Evolutionary conservation across 257 asterid genomes (phyloP), one percentile per base, ranked within the genome.

Genomic region (Osmanthus fragrans): DNA sequence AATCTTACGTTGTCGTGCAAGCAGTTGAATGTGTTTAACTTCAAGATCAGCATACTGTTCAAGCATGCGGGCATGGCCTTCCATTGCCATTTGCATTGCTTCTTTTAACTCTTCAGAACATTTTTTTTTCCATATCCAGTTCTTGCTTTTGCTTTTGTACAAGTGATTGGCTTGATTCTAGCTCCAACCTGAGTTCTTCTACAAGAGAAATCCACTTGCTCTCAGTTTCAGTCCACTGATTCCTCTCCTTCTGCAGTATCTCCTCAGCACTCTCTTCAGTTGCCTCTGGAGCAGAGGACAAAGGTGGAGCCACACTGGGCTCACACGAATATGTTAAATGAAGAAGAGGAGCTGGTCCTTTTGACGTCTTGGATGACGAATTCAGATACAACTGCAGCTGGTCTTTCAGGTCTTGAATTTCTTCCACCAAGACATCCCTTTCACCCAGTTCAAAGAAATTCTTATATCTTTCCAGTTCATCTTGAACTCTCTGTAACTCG

Each of bases 51-150:
- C 97, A 80, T 96, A 96, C 80, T 93, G 98, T 84, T 96, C 99
- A 34, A 96, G 96, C 99, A 96, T 92, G 80, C 99, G 96, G 49
- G 97, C 97, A 83, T 96, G 99, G 76, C 99, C 96, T 81, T 96
- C 97, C 96, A 96, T 92, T 67, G 99, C 97, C 94, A 93, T 82
- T 89, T 91, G 97, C 97, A 96, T 90, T 74, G 98, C 99, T 87
- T 96, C 99, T 84, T 90, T 92, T 70, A 93, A 92, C 90, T 96
- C 99, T 71, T 96, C 97, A 5, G 88, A 89, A 81, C 98, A 93
- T 84, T 91, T 87, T 82, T 82, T 82, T 96, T 86, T 96, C 97
- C 78, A 85, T 86, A 29, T 85, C 90, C 66, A 96, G 82, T 84
- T 90, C 98, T 77, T 90, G 94, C 87, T 85, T 94, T 87, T 90